phyloP scores from a whole-genome alignment of 768 basidiomycete species.

The Cystofilobasidium capitatum region DNA sequence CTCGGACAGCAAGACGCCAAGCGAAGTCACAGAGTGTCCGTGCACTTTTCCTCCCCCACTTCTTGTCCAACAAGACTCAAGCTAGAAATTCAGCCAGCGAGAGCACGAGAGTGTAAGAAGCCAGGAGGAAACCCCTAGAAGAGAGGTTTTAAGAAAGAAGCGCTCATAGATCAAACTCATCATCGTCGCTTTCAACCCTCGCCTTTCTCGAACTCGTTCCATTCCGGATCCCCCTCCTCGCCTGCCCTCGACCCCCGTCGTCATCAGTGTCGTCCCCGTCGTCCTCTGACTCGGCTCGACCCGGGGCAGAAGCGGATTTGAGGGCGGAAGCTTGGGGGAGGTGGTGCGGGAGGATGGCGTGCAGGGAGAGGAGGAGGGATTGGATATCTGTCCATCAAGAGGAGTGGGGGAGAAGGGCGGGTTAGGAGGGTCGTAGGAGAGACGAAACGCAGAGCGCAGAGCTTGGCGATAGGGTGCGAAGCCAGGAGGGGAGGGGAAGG shows the following conservation, averaged over 20 bases:
- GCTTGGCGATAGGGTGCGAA: background rate
- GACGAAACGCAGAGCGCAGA: background rate
- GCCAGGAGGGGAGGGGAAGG: background rate
- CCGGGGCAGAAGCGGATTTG: conserved; percentile 28
- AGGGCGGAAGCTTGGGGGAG: conserved; percentile 35
- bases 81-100: too few species aligned
- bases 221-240: background rate
- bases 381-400: conserved; percentile 33
- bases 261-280: conserved; percentile 42
- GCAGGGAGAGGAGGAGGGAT: conserved; percentile 46
- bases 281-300: conserved; percentile 35
- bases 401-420: background rate
- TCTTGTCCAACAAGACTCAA: too few species aligned
- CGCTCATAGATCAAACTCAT: conserved; percentile 25
- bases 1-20: too few species aligned
- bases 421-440: background rate
- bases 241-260: conserved; percentile 29
- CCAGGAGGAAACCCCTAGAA: too few species aligned
- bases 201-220: background rate
- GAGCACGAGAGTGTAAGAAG: too few species aligned
- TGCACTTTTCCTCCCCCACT: too few species aligned
- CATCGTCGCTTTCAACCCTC: conserved; percentile 14
- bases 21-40: too few species aligned
- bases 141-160: too few species aligned
- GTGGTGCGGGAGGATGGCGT: conserved; percentile 55